A percentile compares a stretch with the other conserved stretches of the same genome.
phyloP scores from a whole-genome alignment of 192 early-diverging fungal genomes.

The Coemansia sp. region DNA sequence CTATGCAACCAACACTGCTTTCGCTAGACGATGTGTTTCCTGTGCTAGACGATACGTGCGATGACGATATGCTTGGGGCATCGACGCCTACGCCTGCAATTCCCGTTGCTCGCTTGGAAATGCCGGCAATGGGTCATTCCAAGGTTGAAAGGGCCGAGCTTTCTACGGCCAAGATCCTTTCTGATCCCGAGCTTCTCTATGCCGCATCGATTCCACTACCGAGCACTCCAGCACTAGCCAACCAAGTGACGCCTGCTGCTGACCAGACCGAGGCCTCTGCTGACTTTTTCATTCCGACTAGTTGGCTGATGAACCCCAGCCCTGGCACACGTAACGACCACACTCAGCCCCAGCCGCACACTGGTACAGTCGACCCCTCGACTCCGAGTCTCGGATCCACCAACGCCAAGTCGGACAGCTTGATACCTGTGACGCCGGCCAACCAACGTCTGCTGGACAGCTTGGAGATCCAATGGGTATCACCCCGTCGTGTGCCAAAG shows the following conservation, averaged over 20 bases:
- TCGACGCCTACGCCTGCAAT: neutral
- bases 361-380: conserved; percentile 4
- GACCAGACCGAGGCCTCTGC: neutral
- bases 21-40: neutral
- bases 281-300: conserved; percentile 46
- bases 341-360: conserved; percentile 3
- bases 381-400: neutral
- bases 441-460: conserved; percentile 50
- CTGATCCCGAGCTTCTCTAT: conserved; percentile 40
- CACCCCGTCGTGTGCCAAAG: conserved; percentile 48
- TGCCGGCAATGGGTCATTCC: neutral
- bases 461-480: conserved; percentile 48
- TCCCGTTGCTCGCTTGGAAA: conserved; percentile 1
- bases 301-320: conserved; percentile 50
- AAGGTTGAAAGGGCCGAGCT: conserved; percentile 19
- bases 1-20: neutral
- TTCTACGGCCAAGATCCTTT: conserved; percentile 36
- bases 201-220: conserved; percentile 51
- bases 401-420: conserved; percentile 9
- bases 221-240: conserved; percentile 23
- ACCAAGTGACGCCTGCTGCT: conserved; percentile 19
- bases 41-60: neutral
- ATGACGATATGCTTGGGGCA: neutral
- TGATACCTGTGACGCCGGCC: conserved; percentile 47
- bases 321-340: conserved; percentile 11